Conservation (phyloP, 2,329 filamentous ascomycete species). For the Botrytis cinerea region DNA sequence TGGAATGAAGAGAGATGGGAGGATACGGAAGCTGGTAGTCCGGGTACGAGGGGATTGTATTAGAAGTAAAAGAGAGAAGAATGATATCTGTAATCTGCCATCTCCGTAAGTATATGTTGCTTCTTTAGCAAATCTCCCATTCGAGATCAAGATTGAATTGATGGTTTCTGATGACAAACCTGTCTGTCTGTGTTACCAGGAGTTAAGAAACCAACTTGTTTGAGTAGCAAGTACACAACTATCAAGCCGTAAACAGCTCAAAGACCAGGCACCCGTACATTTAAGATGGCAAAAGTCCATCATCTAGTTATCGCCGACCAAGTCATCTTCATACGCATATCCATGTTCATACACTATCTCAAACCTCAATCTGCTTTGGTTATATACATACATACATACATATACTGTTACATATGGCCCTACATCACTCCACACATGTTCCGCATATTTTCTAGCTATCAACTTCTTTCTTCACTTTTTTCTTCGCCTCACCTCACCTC, state of each 20-base stretch:
- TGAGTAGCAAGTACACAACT: too few relatives aligned
- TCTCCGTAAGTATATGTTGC: neutral
- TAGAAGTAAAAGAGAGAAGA: neutral
- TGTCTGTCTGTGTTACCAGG: rapidly evolving
- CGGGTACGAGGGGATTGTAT: neutral
- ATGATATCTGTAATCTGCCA: neutral
- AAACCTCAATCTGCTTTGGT: neutral
- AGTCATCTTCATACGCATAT: neutral
- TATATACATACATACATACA: neutral
- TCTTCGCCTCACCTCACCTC: neutral
- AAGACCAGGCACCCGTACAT: neutral
- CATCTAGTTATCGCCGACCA: neutral
- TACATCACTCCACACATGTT: neutral
- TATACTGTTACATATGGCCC: neutral
- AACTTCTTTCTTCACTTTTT: neutral
- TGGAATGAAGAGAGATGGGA: neutral
- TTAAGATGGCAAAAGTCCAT: rapidly evolving
- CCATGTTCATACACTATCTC: too few relatives aligned
- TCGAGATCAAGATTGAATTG: neutral
- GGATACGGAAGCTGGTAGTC: neutral
- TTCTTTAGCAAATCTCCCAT: neutral
- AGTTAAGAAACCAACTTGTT: neutral
- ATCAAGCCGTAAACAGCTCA: neutral
- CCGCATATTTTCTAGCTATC: neutral
- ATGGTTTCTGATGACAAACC: too few relatives aligned